Percentiles rank a stretch among this genome's conserved stretches.
These are phyloP conservation scores for Salix exigua DNA, from an alignment of 345 rosid genomes.

Conservation along the genomic window DNA sequence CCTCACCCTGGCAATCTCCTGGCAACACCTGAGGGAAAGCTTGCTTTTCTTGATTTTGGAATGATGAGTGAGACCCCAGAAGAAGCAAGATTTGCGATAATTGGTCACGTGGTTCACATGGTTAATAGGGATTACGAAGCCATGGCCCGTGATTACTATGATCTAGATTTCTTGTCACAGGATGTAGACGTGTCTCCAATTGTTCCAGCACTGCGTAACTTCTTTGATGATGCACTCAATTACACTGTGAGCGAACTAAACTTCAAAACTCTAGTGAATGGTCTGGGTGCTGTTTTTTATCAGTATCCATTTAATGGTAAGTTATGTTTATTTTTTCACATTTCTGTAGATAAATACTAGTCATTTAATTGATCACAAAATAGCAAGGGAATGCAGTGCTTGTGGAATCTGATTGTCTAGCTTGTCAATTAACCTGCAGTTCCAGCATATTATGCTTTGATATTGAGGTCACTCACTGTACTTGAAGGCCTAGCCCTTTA, in stretches of 20 bases:
- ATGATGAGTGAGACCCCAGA: slow-evolving; percentile 99
- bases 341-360: no score
- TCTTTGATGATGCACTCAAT: slow-evolving; percentile 90
- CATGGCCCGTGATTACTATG: slow-evolving; percentile 94
- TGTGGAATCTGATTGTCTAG: slow-evolving; percentile 14
- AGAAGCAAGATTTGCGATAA: slow-evolving; percentile 90
- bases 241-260: slow-evolving; percentile 92
- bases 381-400: neutral
- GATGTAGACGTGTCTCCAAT: slow-evolving; percentile 95
- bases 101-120: slow-evolving; percentile 78
- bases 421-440: slow-evolving; percentile 47
- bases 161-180: slow-evolving; percentile 68
- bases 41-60: slow-evolving; percentile 96
- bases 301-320: slow-evolving; percentile 83
- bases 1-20: slow-evolving; percentile 99
- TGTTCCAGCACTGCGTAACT: slow-evolving; percentile 75
- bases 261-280: slow-evolving; percentile 87
- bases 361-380: neutral
- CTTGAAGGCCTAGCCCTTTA: slow-evolving; percentile 91
- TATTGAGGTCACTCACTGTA: slow-evolving; percentile 93
- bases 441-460: slow-evolving; percentile 89
- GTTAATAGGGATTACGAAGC: slow-evolving; percentile 97
- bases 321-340: slow-evolving; percentile 13
- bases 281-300: slow-evolving; percentile 84
- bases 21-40: slow-evolving; percentile 97